Evolutionary conservation across 805 yeast genomes (phyloP), one percentile per base, ranked within the genome.

Genomic region (Teunomyces lycoperdinae): DNA sequence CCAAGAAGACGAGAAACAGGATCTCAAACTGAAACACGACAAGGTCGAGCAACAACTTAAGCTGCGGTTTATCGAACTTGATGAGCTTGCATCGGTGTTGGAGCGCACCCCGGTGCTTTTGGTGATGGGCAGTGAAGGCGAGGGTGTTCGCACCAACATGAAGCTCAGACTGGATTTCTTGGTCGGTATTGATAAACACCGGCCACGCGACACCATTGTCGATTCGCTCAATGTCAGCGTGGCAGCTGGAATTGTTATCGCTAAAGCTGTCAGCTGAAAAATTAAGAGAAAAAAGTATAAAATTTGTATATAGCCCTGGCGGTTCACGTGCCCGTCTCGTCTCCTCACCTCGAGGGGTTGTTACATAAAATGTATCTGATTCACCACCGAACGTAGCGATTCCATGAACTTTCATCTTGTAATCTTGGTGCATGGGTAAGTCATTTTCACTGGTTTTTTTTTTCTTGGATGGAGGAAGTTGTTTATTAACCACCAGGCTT

Each of bases 211-310:
- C 44, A 50, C 30, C 10, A 53, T 63, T 5, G 83, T 90, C 33
- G 96, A 89, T 60, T 87, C 96, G 28, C 70, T 90, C 58, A 90
- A 90, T 61, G 97, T 89, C 29, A 87, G 94, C 60, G 96, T 90
- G 7, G 97, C 97, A 1, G 78, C 91, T 1, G 94, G 91, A 1
- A 59, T 90, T 27, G 60, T 90, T 43, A 67, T 89, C 6, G 58
- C 51, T 31, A 46, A 49, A 26, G 41, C 41, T 4, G 41, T 38
- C 20, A 16, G 27, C 16, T 17, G 16, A 17, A 17, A 7, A 17
- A 20, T 9, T 20, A 20, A 5, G 24, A 20, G 24, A 20, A 20
- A 20, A 20, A 4, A 1, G 4, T 4, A 20, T 5, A 20, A 20
- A 3, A 20, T 5, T 5, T 20, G 24, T 20, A 20, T 20, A 20